Conservation (phyloP, 345 rosid species). For the Moricandia moricandioides region DNA sequence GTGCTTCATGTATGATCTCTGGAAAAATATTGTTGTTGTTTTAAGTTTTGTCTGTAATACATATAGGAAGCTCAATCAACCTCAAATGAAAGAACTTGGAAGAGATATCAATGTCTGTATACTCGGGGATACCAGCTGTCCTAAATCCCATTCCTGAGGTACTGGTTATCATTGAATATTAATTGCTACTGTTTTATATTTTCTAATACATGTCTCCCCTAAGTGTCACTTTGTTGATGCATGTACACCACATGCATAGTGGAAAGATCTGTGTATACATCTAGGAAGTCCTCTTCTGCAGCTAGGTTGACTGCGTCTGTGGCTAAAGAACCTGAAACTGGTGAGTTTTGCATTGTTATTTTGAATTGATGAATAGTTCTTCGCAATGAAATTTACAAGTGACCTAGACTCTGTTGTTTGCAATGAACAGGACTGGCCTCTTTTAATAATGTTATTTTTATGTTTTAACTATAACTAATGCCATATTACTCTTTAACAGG, state of each 20-base stretch:
- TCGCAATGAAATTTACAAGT: neutral
- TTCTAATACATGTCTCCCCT: neutral
- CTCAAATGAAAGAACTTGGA: neutral
- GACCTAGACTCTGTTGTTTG: no score
- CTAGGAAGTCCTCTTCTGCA: neutral
- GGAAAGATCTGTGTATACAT: neutral
- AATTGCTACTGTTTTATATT: neutral
- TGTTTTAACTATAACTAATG: neutral
- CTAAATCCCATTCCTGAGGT: neutral
- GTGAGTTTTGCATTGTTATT: neutral
- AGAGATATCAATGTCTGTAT: neutral
- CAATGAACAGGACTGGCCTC: neutral
- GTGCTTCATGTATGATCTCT: neutral
- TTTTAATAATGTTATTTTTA: no score
- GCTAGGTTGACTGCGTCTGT: neutral
- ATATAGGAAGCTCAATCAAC: neutral
- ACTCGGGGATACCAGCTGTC: neutral
- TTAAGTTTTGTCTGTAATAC: neutral
- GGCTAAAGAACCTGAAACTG: neutral
- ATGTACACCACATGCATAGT: neutral
- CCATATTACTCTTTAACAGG: neutral
- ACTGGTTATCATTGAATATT: neutral
- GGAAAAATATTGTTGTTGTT: neutral
- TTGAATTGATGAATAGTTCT: neutral
- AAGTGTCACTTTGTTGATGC: neutral